Evolutionary conservation across 352 stramenopile species (phyloP), one percentile per base, ranked within the genome.

Genomic region (Pythium apleroticum): DNA sequence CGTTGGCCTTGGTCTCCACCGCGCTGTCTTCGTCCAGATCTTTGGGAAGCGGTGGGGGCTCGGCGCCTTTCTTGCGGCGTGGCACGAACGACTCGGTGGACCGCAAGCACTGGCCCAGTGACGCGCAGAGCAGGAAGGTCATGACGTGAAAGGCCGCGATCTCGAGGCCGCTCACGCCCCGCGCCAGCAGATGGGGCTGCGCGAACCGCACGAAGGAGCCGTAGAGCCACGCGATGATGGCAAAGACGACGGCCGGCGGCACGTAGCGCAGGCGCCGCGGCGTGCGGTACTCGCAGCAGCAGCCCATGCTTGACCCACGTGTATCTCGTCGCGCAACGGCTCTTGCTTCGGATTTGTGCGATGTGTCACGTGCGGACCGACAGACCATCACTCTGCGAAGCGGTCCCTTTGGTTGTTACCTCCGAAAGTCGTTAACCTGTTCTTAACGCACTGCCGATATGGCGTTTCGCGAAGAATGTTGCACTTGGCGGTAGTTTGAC

Each of bases 1-100:
- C 87, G 56, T 89, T 87, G 63, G 84, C 76, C 68, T 96, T 96
- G 41, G 65, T 77, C 71, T 94, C 87, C 24, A 93, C 56, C 9
- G 63, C 59, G 4, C 17, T 37, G 10, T 52, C 53, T 0, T 54
- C 37, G 2, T 35, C 31, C 2, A 28, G 28, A 4, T 33, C 35
- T 7, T 72, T 43, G n/a, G n/a, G 4, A 9, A 48, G 25, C 31
- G 30, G 60, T 17, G 62, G 43, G 22, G 39, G 35, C 31, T 41
- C 45, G 1, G 58, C 52, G 19, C 66, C 57, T 43, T 76, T 63
- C 65, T 74, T 75, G 37, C 74, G 66, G 24, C 68, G 70, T 12
- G 41, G 49, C 19, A 89, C 60, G 61, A 93, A 90, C 46, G 81
- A 90, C 27, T 88, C 79, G 20, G 30, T 53, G 7, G 82, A 91